phyloP scores from a whole-genome alignment of 2,329 filamentous ascomycete species.

The Aureobasidium sp. region DNA sequence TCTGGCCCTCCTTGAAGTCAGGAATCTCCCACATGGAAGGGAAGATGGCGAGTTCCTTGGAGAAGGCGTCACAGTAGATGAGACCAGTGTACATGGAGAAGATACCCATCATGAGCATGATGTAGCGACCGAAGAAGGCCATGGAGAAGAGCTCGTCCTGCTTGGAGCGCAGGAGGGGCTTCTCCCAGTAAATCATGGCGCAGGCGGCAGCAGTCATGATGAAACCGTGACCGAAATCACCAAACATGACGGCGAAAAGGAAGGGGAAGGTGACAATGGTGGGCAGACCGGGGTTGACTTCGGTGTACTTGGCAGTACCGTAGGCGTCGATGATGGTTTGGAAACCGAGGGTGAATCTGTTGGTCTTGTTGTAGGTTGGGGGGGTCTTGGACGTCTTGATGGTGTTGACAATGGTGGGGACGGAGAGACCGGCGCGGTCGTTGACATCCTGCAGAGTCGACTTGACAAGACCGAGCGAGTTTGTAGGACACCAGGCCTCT shows the following conservation, averaged over 20 bases:
- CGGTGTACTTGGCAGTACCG: constrained; percentile 91
- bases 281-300: constrained; percentile 91
- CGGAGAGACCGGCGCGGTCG: constrained; percentile 88
- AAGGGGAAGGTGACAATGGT: constrained; percentile 99
- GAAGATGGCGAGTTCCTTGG: constrained; percentile 83
- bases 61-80: constrained; percentile 97
- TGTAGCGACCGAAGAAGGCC: constrained; percentile 98
- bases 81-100: constrained; percentile 97
- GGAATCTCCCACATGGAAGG: constrained; percentile 85
- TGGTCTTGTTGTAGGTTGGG: constrained; percentile 94
- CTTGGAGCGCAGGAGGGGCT: constrained; percentile 72
- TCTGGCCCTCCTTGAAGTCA: constrained; percentile 55
- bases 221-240: constrained; percentile 86
- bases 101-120: constrained; percentile 94
- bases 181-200: constrained; percentile 97
- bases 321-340: constrained; percentile 99
- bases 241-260: constrained; percentile 99
- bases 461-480: constrained; percentile 80
- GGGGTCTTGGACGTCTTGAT: constrained; percentile 96
- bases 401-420: constrained; percentile 97
- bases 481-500: constrained; percentile 94
- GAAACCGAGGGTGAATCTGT: constrained; percentile 96
- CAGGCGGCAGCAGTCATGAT: constrained; percentile 78
- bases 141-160: constrained; percentile 95
- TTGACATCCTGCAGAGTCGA: constrained; percentile 94